Base-by-base conservation (phyloP, 2,329 filamentous ascomycete genomes). In the Sodiomyces alkalinus region DNA sequence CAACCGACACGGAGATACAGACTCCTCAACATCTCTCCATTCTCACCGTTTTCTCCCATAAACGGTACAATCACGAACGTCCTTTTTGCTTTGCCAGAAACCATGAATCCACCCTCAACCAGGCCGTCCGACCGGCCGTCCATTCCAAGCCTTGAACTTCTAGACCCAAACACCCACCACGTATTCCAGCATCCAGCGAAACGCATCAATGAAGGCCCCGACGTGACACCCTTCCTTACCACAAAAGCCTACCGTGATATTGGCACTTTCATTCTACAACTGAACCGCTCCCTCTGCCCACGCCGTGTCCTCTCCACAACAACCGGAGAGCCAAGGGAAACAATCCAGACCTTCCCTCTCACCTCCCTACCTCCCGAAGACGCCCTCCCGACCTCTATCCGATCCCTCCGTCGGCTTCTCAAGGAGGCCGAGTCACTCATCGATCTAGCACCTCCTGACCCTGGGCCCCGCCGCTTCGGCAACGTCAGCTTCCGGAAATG, bases 401-500 rank as follows among this genome's bases (percentile, higher is more conserved):
- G 58, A 28, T 64, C 62, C 7, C 57, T 96, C 13, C 73, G 75
- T 48, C 48, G 58, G 7, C 59, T 98, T 19, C 55, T 96, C 11
- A 53, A 61, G 5, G 66, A 60, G 27, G 58, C 92, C 10, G 68
- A 71, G 28, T 55, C 54, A 7, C 64, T 92, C 27, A 70, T 93
- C 28, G 69, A 78, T 11, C 73, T 86, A 44, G 80, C 74, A 1
- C 87, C 86, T 2, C 87, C 87, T 1, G 80, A 92, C 42, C 71
- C 74, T 6, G 86, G 86, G 10, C 86, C 87, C 12, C 66, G 87
- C 29, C 68, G 90, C 36, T 98, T 96, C 48, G 90, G 90, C 19
- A 98, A 98, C 48, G 61, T 81, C 25, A 87, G 80, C 43, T 98
- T 93, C 52, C 68, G 86, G 17, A 80, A 63, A 39, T 98, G 90